phyloP scores from a whole-genome alignment of 2,329 filamentous ascomycete genomes.

The Amesomyces nigricolor region DNA sequence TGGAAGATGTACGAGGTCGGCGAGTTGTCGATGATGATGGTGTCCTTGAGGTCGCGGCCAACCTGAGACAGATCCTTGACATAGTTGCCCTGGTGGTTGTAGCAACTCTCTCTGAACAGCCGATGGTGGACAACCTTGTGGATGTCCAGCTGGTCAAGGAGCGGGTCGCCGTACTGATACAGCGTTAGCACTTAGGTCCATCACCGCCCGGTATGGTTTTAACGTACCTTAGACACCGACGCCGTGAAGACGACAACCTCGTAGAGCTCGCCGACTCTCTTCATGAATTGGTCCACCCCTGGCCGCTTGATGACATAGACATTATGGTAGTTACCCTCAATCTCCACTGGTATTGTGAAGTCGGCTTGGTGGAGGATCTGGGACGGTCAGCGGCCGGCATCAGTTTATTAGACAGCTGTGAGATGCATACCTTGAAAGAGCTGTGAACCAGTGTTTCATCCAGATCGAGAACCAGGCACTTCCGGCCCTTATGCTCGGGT shows the following conservation, averaged over 20 bases:
- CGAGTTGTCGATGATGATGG: constrained; percentile 99
- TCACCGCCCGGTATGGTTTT: background rate
- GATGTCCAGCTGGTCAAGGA: constrained; percentile 94
- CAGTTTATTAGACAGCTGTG: background rate
- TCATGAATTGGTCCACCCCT: constrained; percentile 99
- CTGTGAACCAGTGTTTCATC: constrained; percentile 97
- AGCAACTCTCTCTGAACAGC: constrained; percentile 96
- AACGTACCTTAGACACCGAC: constrained; percentile 85
- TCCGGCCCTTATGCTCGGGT: constrained; percentile 76
- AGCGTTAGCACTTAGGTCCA: constrained; percentile 22
- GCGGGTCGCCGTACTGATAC: constrained; percentile 81
- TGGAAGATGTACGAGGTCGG: constrained; percentile 99
- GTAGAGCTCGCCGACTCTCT: constrained; percentile 92
- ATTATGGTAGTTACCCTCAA: constrained; percentile 98
- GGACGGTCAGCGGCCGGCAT: constrained; percentile 15
- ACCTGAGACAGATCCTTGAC: constrained; percentile 98
- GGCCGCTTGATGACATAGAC: constrained; percentile 99
- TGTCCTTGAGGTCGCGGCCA: constrained; percentile 90
- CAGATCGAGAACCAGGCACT: constrained; percentile 90
- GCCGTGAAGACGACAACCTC: constrained; percentile 98
- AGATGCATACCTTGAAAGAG: constrained; percentile 78
- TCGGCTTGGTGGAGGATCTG: constrained; percentile 97
- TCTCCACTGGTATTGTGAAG: constrained; percentile 98
- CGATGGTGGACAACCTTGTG: constrained; percentile 95
- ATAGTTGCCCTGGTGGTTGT: constrained; percentile 99